phyloP scores from a whole-genome alignment of 2,329 filamentous ascomycete genomes.

The Myotisia sp. region DNA sequence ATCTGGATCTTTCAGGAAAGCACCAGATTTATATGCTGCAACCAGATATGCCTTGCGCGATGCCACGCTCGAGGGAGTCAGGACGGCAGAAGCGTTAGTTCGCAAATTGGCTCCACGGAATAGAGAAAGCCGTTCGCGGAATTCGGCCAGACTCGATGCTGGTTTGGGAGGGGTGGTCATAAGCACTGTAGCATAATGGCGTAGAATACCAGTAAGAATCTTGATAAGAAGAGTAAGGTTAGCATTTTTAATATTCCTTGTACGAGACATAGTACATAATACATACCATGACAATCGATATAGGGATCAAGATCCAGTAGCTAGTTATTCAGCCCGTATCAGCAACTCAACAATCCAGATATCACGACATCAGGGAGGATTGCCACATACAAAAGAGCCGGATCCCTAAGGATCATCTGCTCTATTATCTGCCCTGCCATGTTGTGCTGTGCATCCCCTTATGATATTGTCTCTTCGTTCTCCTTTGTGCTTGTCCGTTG shows the following conservation, averaged over 20 bases:
- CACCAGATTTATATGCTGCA: conserved; percentile 67
- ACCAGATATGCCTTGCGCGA: conserved; percentile 67
- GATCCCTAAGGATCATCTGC: conserved; percentile 97
- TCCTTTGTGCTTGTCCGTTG: no score
- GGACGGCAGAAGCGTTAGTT: conserved; percentile 63
- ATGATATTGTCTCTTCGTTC: no score
- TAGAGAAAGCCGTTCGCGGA: conserved; percentile 71
- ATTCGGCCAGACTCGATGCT: conserved; percentile 44
- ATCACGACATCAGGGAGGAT: not conserved
- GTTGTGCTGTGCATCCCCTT: no score
- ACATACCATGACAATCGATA: conserved; percentile 84
- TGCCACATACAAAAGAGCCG: conserved; percentile 73
- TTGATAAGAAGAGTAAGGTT: conserved; percentile 23
- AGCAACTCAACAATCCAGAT: not conserved
- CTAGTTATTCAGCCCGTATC: no score
- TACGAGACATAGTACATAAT: not conserved
- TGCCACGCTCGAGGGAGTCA: conserved; percentile 65
- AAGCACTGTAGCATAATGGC: conserved; percentile 89
- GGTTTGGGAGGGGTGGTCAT: conserved; percentile 74
- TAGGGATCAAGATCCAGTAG: conserved; percentile 97
- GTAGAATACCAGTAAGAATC: conserved; percentile 86
- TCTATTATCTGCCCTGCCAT: conserved; percentile 71
- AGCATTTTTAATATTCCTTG: not conserved
- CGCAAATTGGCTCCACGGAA: conserved; percentile 74
- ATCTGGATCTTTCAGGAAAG: conserved; percentile 80